A percentile compares a stretch with the other conserved stretches of the same genome.
Conservation (phyloP, 805 yeast genomes). For the Barnettozyma vustinii region DNA sequence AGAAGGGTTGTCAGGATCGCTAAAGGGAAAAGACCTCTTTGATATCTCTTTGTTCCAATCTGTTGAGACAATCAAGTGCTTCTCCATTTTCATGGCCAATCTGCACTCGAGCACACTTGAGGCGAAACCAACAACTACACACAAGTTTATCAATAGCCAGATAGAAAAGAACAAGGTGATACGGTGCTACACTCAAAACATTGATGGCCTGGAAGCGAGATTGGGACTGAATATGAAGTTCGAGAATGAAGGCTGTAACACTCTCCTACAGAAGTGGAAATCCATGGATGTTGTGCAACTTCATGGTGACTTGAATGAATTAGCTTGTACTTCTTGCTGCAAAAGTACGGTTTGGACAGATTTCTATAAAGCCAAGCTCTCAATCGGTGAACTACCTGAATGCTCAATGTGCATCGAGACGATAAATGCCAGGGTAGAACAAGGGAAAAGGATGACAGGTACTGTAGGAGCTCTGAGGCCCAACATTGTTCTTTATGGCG, state of each 20-base stretch:
- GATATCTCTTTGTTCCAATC: conserved; percentile 79
- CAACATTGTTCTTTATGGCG: conserved; percentile 88
- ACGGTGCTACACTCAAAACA: conserved; percentile 91
- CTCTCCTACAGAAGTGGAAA: conserved; percentile 44
- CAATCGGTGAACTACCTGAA: conserved; percentile 66
- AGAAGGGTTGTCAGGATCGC: conserved; percentile 22
- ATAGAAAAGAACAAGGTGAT: conserved; percentile 57
- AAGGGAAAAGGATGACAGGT: conserved; percentile 73
- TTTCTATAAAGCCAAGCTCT: conserved; percentile 40
- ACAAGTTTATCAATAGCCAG: conserved; percentile 48
- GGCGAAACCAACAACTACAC: conserved; percentile 84
- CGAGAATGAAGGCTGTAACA: conserved; percentile 21
- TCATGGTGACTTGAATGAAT: conserved; percentile 79
- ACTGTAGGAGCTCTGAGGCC: conserved; percentile 78
- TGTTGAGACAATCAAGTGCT: conserved; percentile 58
- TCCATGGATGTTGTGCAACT: conserved; percentile 75
- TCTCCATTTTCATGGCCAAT: conserved; percentile 85
- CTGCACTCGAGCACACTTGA: conserved; percentile 55
- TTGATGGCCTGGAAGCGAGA: conserved; percentile 77
- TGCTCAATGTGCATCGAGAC: conserved; percentile 64
- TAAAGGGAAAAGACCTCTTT: conserved; percentile 87
- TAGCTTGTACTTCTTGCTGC: conserved; percentile 73
- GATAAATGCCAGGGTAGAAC: conserved; percentile 48
- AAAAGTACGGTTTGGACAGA: conserved; percentile 55
- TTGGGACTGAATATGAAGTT: conserved; percentile 60